These are phyloP conservation scores for Desmodesmus armatus DNA, from an alignment of 139 green algal genomes.

Conservation along the genomic window DNA sequence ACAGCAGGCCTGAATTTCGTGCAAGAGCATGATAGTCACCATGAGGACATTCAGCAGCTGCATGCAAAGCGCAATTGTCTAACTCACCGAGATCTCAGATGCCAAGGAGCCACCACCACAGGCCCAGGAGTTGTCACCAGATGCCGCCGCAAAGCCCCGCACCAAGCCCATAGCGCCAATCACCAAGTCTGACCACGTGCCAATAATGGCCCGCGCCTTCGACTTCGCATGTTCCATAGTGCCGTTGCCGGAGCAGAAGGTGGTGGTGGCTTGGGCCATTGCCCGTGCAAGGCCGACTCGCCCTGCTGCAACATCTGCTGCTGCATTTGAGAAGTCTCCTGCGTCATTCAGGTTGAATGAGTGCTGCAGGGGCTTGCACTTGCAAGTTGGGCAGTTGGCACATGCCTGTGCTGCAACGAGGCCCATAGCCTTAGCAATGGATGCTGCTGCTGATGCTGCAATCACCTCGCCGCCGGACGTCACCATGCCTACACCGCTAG, in stretches of 20 bases:
- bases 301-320: conserved; percentile 8
- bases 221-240: conserved; percentile 21
- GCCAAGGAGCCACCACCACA: conserved; percentile 16
- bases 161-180: conserved; percentile 8
- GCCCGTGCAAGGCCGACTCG: conserved; percentile 26
- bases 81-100: conserved; percentile 2
- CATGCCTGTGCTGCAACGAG: conserved; percentile 30
- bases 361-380: conserved; percentile 36
- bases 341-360: conserved; percentile 27
- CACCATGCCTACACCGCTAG: not conserved
- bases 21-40: not conserved
- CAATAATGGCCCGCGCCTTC: conserved; percentile 15
- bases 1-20: not conserved
- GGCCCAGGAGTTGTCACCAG: conserved; percentile 2
- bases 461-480: conserved; percentile 11
- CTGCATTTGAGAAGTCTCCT: conserved; percentile 36
- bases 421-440: conserved; percentile 24
- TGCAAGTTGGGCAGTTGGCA: conserved; percentile 43
- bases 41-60: not conserved
- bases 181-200: conserved; percentile 16
- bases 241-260: conserved; percentile 14
- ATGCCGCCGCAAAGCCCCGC: conserved; percentile 18
- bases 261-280: conserved; percentile 30
- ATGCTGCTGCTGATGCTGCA: conserved; percentile 22
- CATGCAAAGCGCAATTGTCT: not conserved